phyloP scores from a whole-genome alignment of 2,329 filamentous ascomycete genomes.

The Whalleya microplaca region DNA sequence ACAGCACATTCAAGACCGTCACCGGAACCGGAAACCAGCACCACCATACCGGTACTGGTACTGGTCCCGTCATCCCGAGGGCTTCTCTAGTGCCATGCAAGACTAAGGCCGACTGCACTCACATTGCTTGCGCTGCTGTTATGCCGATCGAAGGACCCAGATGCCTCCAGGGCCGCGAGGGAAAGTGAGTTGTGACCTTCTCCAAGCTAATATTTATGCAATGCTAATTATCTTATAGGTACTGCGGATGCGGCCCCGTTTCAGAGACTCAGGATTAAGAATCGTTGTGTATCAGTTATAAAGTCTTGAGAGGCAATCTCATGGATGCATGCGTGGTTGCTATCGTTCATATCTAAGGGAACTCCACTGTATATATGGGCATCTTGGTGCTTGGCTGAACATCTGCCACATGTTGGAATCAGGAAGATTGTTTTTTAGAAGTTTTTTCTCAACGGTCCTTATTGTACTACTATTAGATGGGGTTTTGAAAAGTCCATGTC shows the following conservation, averaged over 20 bases:
- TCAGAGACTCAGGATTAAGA: too few species aligned
- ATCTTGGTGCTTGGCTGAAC: neutral
- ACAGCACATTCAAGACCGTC: neutral
- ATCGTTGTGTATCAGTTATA: too few species aligned
- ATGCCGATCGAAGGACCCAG: constrained; percentile 1
- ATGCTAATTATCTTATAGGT: neutral
- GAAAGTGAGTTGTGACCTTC: neutral
- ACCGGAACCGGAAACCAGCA: neutral
- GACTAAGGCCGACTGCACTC: neutral
- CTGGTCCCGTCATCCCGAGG: neutral
- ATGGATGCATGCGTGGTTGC: neutral
- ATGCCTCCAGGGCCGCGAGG: neutral
- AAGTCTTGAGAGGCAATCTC: too few species aligned
- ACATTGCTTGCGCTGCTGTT: neutral
- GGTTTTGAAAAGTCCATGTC: too few species aligned
- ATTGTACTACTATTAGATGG: too few species aligned
- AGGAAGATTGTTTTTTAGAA: neutral
- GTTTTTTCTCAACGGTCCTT: too few species aligned
- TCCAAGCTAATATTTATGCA: neutral
- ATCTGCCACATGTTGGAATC: neutral
- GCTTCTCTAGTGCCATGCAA: too few species aligned
- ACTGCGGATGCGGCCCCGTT: neutral
- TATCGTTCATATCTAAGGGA: neutral
- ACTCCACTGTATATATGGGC: neutral
- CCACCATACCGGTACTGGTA: neutral